Evolutionary conservation across 2,329 filamentous ascomycete genomes (phyloP), one percentile per base, ranked within the genome.

Genomic region (Macrophomina pseudophaseolina): DNA sequence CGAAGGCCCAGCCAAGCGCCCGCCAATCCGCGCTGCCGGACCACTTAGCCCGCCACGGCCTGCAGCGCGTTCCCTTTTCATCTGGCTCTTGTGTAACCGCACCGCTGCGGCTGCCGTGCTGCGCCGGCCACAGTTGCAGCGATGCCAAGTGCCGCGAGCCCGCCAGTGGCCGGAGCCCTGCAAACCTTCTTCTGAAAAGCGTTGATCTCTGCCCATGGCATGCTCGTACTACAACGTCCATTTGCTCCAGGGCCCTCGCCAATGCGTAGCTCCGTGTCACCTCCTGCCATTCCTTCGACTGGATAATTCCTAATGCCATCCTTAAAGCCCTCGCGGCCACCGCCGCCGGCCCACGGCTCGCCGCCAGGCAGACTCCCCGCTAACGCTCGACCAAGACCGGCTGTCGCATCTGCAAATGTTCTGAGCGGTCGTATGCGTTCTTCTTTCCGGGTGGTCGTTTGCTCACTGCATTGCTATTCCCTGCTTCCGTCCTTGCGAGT

Each of bases 51-150:
- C 14, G 60, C 58, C 59, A 42, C 23, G 46, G 14, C 23, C 60
- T 64, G 60, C 60, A 64, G 33, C 18, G 48, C 44, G 11, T 63
- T 53, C 60, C 60, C 48, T 44, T 53, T 53, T n/a, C 46, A 53
- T 52, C n/a, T 23, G 8, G 44, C 30, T n/a, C 18, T 6, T 42
- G 60, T 64, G 60, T 44, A 42, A 64, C 60, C n/a, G 11, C 30
- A 16, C 3, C 60, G 56, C 35, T 38, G 40, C 30, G 23, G 32
- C 56, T 60, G 56, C 56, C 56, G 56, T 60, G 56, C 56, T 18
- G 40, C 54, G 16, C 35, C 8, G 12, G 18, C 9, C 53, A 28
- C 16, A 18, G 23, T 12, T 16, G 53, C 16, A 16, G 53, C 18
- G 33, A 18, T 35, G n/a, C 33, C 18, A 58, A 58, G 53, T 38